Percentiles rank a stretch among this genome's conserved stretches.
Evolutionary conservation across 2,329 filamentous ascomycete genomes (phyloP).

Genomic region (Lachnellula arida): DNA sequence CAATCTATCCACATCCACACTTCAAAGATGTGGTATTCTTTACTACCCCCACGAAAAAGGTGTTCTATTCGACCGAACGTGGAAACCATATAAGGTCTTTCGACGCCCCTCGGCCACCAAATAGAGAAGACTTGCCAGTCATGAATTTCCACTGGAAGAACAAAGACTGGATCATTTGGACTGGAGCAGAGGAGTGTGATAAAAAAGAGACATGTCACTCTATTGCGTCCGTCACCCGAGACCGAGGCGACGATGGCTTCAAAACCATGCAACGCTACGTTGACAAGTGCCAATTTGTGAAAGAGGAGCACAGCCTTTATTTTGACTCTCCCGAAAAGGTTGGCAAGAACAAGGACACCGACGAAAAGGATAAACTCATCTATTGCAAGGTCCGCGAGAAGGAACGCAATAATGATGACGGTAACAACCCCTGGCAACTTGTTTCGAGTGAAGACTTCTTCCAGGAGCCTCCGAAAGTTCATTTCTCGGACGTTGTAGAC

Average conservation of each 20-base stretch:
- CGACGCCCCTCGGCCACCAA: conserved; percentile 56
- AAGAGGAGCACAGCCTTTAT: conserved; percentile 49
- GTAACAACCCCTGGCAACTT: conserved; percentile 60
- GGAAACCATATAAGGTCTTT: conserved; percentile 71
- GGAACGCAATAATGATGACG: conserved; percentile 52
- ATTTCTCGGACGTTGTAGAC: conserved; percentile 68
- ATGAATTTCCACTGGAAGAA: conserved; percentile 78
- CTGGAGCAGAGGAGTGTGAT: conserved; percentile 66
- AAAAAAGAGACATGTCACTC: conserved; percentile 56
- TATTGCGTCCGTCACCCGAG: conserved; percentile 70
- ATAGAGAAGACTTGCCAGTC: conserved; percentile 43
- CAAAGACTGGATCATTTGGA: conserved; percentile 90
- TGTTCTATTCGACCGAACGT: conserved; percentile 78
- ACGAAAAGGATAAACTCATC: conserved; percentile 41
- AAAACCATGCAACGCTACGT: conserved; percentile 68
- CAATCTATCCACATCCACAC: conserved; percentile 72
- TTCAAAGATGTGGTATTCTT: conserved; percentile 86
- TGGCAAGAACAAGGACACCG: conserved; percentile 38
- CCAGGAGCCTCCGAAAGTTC: conserved; percentile 53
- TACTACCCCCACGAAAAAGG: conserved; percentile 59
- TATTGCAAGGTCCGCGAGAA: conserved; percentile 59
- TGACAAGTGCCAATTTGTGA: conserved; percentile 82
- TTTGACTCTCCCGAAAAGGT: conserved; percentile 6
- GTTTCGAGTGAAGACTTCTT: conserved; percentile 79
- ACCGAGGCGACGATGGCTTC: conserved; percentile 79